Evolutionary conservation across 2,329 filamentous ascomycete species (phyloP).

Genomic region (Cladosporium cucumerinum): DNA sequence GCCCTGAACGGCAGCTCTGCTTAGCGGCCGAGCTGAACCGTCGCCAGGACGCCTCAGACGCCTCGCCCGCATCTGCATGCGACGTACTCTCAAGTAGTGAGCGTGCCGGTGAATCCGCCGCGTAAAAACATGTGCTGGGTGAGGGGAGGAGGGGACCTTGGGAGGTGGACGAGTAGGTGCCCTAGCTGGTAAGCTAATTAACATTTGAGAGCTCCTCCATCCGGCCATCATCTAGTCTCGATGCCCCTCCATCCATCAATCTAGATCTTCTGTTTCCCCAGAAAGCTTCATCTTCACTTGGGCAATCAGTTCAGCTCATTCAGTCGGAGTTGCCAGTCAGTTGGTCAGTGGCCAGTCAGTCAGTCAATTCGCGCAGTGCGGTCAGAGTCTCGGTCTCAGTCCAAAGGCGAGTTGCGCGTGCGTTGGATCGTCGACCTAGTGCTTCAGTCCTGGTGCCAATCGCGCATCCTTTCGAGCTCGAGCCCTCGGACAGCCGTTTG

Average conservation of each 20-base stretch:
- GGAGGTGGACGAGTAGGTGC: neutral
- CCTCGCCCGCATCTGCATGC: conserved; percentile 13
- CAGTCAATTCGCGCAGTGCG: neutral
- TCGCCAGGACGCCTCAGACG: conserved; percentile 12
- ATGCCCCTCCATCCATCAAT: conserved; percentile 5
- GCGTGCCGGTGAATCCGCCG: neutral
- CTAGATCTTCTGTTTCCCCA: conserved; percentile 5
- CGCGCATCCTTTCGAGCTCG: conserved; percentile 10
- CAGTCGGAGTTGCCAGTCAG: neutral
- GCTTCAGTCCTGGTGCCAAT: conserved; percentile 11
- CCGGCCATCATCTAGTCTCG: neutral
- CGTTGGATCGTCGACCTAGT: neutral
- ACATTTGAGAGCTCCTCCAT: conserved; percentile 8
- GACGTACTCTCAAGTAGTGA: conserved; percentile 1
- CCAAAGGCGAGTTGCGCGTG: neutral
- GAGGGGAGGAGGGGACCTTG: neutral
- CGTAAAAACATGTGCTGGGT: conserved; percentile 7
- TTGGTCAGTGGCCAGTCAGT: neutral
- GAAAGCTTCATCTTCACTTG: neutral
- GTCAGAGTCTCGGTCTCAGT: neutral
- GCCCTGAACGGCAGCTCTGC: conserved; percentile 3
- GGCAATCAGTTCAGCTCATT: neutral
- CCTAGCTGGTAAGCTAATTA: conserved; percentile 6
- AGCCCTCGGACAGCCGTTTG: conserved; percentile 4
- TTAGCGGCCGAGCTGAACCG: conserved; percentile 9